Conservation (phyloP, 2,329 filamentous ascomycete genomes). For the Aspergillus persii region DNA sequence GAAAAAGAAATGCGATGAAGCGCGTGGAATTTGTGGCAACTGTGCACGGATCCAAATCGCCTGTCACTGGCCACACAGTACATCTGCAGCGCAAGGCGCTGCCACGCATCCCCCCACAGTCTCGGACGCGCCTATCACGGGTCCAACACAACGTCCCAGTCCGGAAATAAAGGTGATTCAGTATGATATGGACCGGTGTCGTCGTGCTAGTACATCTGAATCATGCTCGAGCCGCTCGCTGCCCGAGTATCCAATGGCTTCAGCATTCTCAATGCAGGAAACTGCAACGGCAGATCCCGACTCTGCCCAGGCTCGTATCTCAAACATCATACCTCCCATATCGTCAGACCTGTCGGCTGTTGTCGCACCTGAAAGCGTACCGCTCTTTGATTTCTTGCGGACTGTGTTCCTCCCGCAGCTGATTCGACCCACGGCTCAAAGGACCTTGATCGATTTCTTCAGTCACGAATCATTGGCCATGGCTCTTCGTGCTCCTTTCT, state of each 20-base stretch:
- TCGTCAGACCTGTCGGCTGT: background rate
- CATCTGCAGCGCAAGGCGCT: background rate
- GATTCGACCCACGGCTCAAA: slow-evolving; percentile 17
- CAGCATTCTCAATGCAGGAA: too few relatives aligned
- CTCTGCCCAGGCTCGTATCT: too few relatives aligned
- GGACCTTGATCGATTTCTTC: slow-evolving; percentile 8
- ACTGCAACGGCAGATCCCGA: too few relatives aligned
- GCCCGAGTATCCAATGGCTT: too few relatives aligned
- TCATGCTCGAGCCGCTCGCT: too few relatives aligned
- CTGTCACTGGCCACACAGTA: slow-evolving; percentile 17
- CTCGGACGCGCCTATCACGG: too few relatives aligned
- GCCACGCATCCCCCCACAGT: background rate
- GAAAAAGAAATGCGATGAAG: slow-evolving; percentile 30
- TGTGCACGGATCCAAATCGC: slow-evolving; percentile 13
- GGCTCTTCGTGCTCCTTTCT: slow-evolving; percentile 16
- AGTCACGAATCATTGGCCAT: slow-evolving; percentile 13
- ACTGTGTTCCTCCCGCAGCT: slow-evolving; percentile 22
- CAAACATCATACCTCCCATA: background rate
- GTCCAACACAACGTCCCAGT: too few relatives aligned
- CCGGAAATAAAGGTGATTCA: too few relatives aligned
- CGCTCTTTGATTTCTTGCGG: slow-evolving; percentile 23
- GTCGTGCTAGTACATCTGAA: too few relatives aligned
- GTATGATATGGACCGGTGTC: too few relatives aligned
- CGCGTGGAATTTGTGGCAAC: slow-evolving; percentile 14
- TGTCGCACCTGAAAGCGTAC: slow-evolving; percentile 7